These are phyloP conservation scores for Xanthoconium stramineum DNA, from an alignment of 768 basidiomycete genomes.

Conservation along the genomic window DNA sequence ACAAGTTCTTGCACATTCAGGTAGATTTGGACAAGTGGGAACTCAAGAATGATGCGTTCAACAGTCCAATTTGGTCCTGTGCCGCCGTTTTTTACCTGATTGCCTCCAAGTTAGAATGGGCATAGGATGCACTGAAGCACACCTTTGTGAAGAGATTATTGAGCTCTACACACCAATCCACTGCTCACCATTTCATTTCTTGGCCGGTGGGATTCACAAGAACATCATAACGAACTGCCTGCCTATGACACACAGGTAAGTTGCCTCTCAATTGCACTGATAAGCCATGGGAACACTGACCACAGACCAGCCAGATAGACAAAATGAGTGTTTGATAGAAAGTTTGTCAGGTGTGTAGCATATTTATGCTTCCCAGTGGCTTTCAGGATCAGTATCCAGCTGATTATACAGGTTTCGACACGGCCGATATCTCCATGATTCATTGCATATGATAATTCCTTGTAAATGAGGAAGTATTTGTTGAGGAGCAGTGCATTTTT, in stretches of 20 bases:
- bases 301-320: neutral
- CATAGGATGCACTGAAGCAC: too few species aligned
- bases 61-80: neutral
- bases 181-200: too few species aligned
- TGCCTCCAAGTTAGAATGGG: too few species aligned
- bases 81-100: neutral
- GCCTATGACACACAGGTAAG: too few species aligned
- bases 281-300: neutral
- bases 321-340: neutral
- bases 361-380: neutral
- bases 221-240: too few species aligned
- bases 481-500: constrained; percentile 35
- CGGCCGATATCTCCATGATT: constrained; percentile 9
- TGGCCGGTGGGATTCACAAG: too few species aligned
- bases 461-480: constrained; percentile 38
- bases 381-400: neutral
- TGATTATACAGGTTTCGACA: neutral
- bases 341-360: neutral
- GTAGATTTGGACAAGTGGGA: neutral
- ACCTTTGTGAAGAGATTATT: too few species aligned
- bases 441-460: constrained; percentile 35
- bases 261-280: neutral
- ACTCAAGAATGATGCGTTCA: neutral
- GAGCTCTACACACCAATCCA: too few species aligned
- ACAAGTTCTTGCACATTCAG: neutral